Base-by-base conservation (phyloP, 2,329 filamentous ascomycete species). In the Nemania serpens region DNA sequence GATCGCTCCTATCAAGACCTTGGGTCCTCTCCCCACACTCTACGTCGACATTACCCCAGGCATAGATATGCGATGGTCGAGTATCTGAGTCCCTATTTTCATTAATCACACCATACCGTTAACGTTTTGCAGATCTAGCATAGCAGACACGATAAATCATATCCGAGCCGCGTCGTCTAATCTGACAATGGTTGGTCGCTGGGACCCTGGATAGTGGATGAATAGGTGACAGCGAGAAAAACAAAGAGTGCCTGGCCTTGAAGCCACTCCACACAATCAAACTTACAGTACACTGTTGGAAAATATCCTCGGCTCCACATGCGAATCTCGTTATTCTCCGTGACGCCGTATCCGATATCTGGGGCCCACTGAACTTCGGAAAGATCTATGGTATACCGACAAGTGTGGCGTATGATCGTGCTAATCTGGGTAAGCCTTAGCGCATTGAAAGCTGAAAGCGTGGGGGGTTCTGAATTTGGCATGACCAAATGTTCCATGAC, bases 11-110 rank as follows among this genome's bases (percentile, higher is more conserved):
- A 71, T 67, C 68, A 65, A 47, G 47, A 46, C 54, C 55, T 58
- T 46, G 53, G 57, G 66, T 55, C 43, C 58, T 67, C 67, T 68
- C 70, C 69, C 68, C 69, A 68, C 69, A 71, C 54, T 66, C 62
- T 66, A 57, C 42, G 51, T 58, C 52, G 20, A 46, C 55, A 53
- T 61, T 17, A 37, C 55, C 60, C 55, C 59, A n/a, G n/a, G n/a
- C n/a, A 45, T 48, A 53, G 46, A 49, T 25, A 43, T 29, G 54
- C 18, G 37, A 22, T 42, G 47, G 39, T 18, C 22, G 18, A 34
- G 33, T 55, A 36, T 34, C 36, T 48, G 22, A 59, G 55, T 39
- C 20, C 17, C 37, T n/a, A 22, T 18, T 25, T 12, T 20, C 33
- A 18, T 25, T 33, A 25, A 37, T 49, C 33, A 53, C 42, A 47